Percentiles rank a stretch among this genome's conserved stretches.
Evolutionary conservation across 345 rosid genomes (phyloP).

Genomic region (Arabidopsis suecica): DNA sequence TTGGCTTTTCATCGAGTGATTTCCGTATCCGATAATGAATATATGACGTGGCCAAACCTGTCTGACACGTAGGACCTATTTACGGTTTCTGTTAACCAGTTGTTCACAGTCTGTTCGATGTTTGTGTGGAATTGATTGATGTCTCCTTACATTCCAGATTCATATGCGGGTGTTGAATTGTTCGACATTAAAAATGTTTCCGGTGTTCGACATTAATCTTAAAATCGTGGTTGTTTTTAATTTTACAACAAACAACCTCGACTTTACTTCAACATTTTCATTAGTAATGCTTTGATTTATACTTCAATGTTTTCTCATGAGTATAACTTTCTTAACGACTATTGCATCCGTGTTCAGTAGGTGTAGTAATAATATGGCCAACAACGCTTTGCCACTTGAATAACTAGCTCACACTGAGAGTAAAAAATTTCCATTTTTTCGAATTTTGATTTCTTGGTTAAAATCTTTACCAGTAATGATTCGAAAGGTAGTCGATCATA

Average conservation of each 20-base stretch:
- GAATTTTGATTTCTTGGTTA: conserved; percentile 2
- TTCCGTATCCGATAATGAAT: conserved; percentile 14
- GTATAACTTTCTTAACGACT: too few species aligned
- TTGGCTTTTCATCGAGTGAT: conserved; percentile 20
- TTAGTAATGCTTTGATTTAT: too few species aligned
- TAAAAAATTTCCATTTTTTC: background rate
- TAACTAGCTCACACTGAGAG: background rate
- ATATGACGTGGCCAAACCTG: conserved; percentile 5
- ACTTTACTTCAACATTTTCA: too few species aligned
- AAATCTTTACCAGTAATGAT: conserved; percentile 9
- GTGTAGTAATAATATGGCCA: too few species aligned
- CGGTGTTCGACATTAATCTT: too few species aligned
- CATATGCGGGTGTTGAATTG: too few species aligned
- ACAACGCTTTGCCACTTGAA: background rate
- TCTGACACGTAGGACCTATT: conserved; percentile 8
- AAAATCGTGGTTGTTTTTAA: too few species aligned
- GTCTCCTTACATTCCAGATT: too few species aligned
- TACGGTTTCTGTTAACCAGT: conserved; percentile 7
- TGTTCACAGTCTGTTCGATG: background rate
- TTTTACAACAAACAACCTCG: too few species aligned
- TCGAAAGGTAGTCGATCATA: background rate
- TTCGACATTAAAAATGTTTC: too few species aligned
- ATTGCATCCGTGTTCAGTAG: too few species aligned
- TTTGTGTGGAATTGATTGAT: background rate
- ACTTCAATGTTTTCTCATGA: too few species aligned